Evolutionary conservation across 2,329 filamentous ascomycete genomes (phyloP).

Genomic region (Beauveria caledonica): DNA sequence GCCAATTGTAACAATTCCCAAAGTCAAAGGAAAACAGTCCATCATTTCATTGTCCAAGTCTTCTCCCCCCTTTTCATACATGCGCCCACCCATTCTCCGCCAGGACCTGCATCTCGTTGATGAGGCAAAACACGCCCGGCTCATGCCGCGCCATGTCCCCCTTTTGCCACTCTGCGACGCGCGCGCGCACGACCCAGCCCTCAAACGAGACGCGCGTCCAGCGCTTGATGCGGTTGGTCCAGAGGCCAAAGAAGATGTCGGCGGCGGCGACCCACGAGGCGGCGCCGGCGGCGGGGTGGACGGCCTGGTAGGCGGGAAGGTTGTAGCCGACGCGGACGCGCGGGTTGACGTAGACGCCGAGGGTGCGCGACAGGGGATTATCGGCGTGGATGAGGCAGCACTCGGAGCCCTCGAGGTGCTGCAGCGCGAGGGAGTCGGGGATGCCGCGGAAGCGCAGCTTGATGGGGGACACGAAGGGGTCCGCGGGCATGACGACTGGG

Average conservation of each 20-base stretch:
- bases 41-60: neutral
- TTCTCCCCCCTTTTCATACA: slow-evolving; percentile 26
- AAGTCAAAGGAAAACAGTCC: neutral
- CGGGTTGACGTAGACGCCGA: slow-evolving; percentile 61
- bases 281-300: slow-evolving; percentile 29
- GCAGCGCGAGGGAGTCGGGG: slow-evolving; percentile 49
- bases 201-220: slow-evolving; percentile 28
- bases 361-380: slow-evolving; percentile 45
- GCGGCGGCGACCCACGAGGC: slow-evolving; percentile 38
- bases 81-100: slow-evolving; percentile 51
- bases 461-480: slow-evolving; percentile 42
- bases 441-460: slow-evolving; percentile 55
- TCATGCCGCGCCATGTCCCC: slow-evolving; percentile 30
- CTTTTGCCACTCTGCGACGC: slow-evolving; percentile 31
- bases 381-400: slow-evolving; percentile 72
- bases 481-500: slow-evolving; percentile 41
- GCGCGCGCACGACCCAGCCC: slow-evolving; percentile 27
- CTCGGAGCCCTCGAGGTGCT: slow-evolving; percentile 67
- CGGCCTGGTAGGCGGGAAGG: slow-evolving; percentile 40
- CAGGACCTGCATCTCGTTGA: slow-evolving; percentile 55
- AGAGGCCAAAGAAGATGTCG: slow-evolving; percentile 45
- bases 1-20: no score
- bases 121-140: slow-evolving; percentile 42
- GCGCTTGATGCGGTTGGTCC: slow-evolving; percentile 47
- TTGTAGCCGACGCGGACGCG: slow-evolving; percentile 61